Base-by-base conservation (phyloP, 805 yeast genomes). In the Candida quercuum region DNA sequence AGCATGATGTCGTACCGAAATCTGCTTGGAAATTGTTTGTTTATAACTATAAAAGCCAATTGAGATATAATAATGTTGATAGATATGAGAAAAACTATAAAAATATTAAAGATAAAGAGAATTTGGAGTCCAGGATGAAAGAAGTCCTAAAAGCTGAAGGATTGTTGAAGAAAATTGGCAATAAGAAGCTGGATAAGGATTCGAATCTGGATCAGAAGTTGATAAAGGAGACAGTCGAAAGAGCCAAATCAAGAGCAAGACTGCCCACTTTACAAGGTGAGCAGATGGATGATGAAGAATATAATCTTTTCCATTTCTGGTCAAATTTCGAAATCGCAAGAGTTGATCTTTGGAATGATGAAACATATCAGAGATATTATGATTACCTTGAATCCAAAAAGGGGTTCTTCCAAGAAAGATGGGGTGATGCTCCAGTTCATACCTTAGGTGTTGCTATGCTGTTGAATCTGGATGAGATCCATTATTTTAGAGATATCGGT, bases 351-450 rank as follows among this genome's bases (percentile, higher is more conserved):
- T 89, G 86, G 67, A 67, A 72, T 30, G 76, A 84, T 17, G 70
- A 73, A 5, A 57, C 69, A 16, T 93, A 91, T 60, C 69, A 76
- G 35, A 67, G 67, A 19, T 89, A 80, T 57, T 86, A 86, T 57
- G 63, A 78, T 28, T 74, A 67, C 48, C 60, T 91, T 34, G 97
- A 93, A 39, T 35, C 59, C 7, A 64, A 78, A 4, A 86, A 89
- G 10, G 97, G 98, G 0, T 89, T 91, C 54, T 88, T 79, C 71
- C 71, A 74, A 37, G 96, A 93, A 58, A 66, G 99, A 52, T 91
- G 98, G 98, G 98, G 98, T 2, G 98, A 91, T 67, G 96, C 97
- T 0, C 96, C 97, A 0, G 79, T 91, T 5, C 97, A 88, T 57
- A 81, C 96, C 0, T 60, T 93, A 17, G 98, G 94, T 0, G 75